Evolutionary conservation across 495 filamentous ascomycete genomes (phyloP), one percentile per base, ranked within the genome.

Genomic region (Annulohypoxylon stygium): DNA sequence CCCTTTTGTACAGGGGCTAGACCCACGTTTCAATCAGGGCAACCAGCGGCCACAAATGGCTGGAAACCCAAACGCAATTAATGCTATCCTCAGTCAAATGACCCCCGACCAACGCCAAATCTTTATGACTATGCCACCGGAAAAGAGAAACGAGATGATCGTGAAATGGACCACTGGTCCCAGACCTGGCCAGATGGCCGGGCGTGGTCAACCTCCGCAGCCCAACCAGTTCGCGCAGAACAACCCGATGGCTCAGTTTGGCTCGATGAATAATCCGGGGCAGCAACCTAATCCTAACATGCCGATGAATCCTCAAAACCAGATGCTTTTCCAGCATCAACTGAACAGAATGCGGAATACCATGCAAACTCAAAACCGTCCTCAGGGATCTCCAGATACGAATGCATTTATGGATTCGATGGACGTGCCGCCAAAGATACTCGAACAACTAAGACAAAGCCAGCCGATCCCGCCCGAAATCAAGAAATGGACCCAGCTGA

Each of bases 401-500:
- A 68, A 57, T 59, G 67, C 75, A 1, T 66, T 77, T 36, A 83
- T 84, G 78, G 80, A 83, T 60, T 79, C 69, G 39, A 81, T 83
- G 78, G 78, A 82, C 12, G 53, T 85, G 0, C 79, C 81, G 0
- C 54, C 54, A 0, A 60, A 37, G 3, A 43, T 84, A 2, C 9
- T 85, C 0, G 54, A 65, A 1, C 67, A 79, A 9, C 25, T 83
- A 7, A 63, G 55, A 8, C 3, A n/a, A 12, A 59, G 3, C 5
- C 63, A 74, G 10, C 57, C 53, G 2, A 61, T 51, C 0, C 90
- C 92, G 2, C 86, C 85, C 14, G 79, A 90, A 2, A 79, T 92
- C 16, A 91, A 88, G 76, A 90, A 89, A 63, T 97, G 93, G 93
- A 86, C 84, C 30, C 88, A 92, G 57, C 81, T 97, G 0, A 94